Evolutionary conservation across 768 basidiomycete species (phyloP), one percentile per base, ranked within the genome.

Genomic region (Strobilomyces confusus): DNA sequence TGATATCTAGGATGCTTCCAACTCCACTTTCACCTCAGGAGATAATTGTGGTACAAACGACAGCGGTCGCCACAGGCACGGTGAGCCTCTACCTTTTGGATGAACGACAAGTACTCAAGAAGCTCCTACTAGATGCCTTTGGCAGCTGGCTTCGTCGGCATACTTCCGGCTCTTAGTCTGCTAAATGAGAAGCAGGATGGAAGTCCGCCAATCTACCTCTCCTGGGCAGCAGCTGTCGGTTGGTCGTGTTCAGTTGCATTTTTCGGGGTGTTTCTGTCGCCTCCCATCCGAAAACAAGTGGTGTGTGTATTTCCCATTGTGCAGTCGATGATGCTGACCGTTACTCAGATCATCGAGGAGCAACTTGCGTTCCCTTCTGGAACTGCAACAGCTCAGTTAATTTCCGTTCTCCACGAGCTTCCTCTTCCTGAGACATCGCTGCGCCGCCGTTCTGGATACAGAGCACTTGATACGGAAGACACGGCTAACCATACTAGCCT

Each of bases 261-360:
- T 74, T 98, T 98, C 71, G 95, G 95, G 82, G 95, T 98, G n/a
- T 95, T 98, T 69, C 77, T 98, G 38, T 95, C 95, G 2, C 92
- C 94, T 15, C 95, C 95, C 8, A 80, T 98, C 26, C 83, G 95
- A 44, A 90, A 91, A 65, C 94, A 97, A 83, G 93, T 95, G 63
- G 92, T 93, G 58, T 29, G 86, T 75, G 29, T 42, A 36, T 26
- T 22, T 23, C 50, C 19, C 42, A 11, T 32, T 44, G 37, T 47
- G 33, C 45, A 9, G 20, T 17, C 26, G n/a, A 51, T 20, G 36
- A 45, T 58, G 55, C 42, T 51, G 52, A 58, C 19, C 30, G 25
- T 19, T 44, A 7, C 11, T 14, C 57, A 93, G 89, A 93, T 98
- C 54, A 83, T 98, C 38, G 88, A 95, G 66, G 95, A 98, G 69